Base-by-base conservation (phyloP, 83 land plant species). In the Larix sibirica region DNA sequence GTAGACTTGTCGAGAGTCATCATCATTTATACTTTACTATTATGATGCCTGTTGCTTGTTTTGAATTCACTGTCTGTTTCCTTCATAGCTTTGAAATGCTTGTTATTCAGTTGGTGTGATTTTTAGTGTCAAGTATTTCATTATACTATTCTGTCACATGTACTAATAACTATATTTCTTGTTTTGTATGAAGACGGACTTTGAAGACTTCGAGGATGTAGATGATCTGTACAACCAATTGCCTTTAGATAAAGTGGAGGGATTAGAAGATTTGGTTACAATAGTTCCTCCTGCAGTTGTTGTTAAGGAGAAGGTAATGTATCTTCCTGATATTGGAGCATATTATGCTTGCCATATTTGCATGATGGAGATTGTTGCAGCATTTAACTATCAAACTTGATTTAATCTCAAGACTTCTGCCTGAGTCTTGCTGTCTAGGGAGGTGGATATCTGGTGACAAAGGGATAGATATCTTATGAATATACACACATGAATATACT, bases 161-260 rank as follows among this genome's bases (percentile, higher is more conserved):
- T 26, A 62, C 21, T 75, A 81, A 24, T 16, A 31, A 42, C 26
- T 50, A 56, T 21, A 31, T 82, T 70, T 28, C 28, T 31, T 40
- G 21, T 61, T 54, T 13, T 69, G 5, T 80, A 17, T 86, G 82
- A 60, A 97, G 99, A 96, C 92, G 12, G 94, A 95, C 81, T 97
- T 97, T 85, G 99, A 97, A 66, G 94, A 91, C 50, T 97, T 97
- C 79, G 81, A 85, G 79, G 96, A 97, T 84, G 99, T 97, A 79
- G 98, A 97, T 87, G 98, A 92, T 44, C 88, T 94, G 13, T 97
- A 97, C 84, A 89, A 47, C 78, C 66, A 90, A 33, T 80, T 97
- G 69, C 96, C 98, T 0, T 79, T 97, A 63, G 99, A 97, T 56
- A 97, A 97, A 83, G 91, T 97, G 77, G 99, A 97, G 59, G 89